phyloP scores from a whole-genome alignment of 2,329 filamentous ascomycete species.

The Fusarium metavorans region DNA sequence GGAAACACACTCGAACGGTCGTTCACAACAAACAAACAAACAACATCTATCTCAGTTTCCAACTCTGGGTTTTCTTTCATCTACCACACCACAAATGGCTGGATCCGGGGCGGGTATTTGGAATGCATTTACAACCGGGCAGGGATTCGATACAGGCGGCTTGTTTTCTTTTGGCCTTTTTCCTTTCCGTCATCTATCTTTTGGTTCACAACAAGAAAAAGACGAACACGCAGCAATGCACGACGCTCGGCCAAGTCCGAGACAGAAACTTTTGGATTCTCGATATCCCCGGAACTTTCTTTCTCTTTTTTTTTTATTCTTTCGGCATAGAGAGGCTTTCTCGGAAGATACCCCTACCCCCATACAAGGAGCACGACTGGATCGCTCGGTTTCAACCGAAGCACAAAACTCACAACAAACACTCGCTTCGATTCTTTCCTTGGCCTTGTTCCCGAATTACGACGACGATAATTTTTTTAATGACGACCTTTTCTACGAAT shows the following conservation, averaged over 20 bases:
- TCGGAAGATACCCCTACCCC: constrained; percentile 39
- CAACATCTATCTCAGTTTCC: constrained; percentile 56
- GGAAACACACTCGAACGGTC: constrained; percentile 51
- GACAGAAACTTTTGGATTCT: constrained; percentile 60
- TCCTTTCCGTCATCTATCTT: constrained; percentile 40
- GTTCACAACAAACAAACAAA: constrained; percentile 41
- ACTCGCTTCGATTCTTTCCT: constrained; percentile 53
- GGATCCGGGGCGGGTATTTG: constrained; percentile 64
- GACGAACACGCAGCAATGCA: constrained; percentile 76
- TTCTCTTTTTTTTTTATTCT: constrained; percentile 32
- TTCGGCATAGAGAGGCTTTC: constrained; percentile 46
- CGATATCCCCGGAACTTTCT: constrained; percentile 47
- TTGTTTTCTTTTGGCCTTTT: constrained; percentile 52
- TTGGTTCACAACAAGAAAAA: constrained; percentile 58
- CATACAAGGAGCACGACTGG: constrained; percentile 25
- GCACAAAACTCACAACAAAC: constrained; percentile 22
- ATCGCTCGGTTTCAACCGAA: constrained; percentile 30
- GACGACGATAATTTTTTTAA: constrained; percentile 52
- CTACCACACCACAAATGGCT: constrained; percentile 64
- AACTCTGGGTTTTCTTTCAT: constrained; percentile 57
- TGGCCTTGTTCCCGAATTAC: constrained; percentile 57
- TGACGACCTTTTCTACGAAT: constrained; percentile 58
- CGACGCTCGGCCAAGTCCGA: constrained; percentile 62
- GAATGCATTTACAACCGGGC: constrained; percentile 66
- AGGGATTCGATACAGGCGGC: constrained; percentile 61